These are phyloP conservation scores for Termitomyces sp. DNA, from an alignment of 768 basidiomycete genomes.

Conservation along the genomic window DNA sequence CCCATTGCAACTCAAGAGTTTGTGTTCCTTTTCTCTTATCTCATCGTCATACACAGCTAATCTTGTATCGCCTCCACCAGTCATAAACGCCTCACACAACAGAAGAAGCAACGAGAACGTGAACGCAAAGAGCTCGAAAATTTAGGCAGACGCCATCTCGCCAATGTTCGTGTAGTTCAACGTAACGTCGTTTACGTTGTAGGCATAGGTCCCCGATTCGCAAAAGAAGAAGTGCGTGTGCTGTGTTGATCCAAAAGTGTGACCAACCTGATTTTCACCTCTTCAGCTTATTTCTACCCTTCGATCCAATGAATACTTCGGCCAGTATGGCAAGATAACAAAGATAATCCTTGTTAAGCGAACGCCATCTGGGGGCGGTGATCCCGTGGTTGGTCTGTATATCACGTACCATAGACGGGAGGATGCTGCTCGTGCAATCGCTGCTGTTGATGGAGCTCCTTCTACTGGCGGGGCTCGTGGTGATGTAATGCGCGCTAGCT, in stretches of 20 bases:
- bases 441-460: slow-evolving; percentile 87
- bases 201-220: slow-evolving; percentile 90
- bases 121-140: slow-evolving; percentile 93
- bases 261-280: neutral
- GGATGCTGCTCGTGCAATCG: slow-evolving; percentile 91
- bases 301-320: slow-evolving; percentile 95
- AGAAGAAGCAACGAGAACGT: slow-evolving; percentile 93
- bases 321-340: slow-evolving; percentile 97
- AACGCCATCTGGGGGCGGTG: slow-evolving; percentile 67
- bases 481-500: slow-evolving; percentile 88
- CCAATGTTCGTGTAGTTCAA: slow-evolving; percentile 95
- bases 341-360: slow-evolving; percentile 94
- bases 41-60: slow-evolving; percentile 11
- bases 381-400: slow-evolving; percentile 87
- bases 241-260: slow-evolving; percentile 6
- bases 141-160: slow-evolving; percentile 79
- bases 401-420: slow-evolving; percentile 94
- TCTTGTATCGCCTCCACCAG: slow-evolving; percentile 36
- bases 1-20: slow-evolving; percentile 95
- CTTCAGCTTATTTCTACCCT: slow-evolving; percentile 51
- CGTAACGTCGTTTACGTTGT: slow-evolving; percentile 95
- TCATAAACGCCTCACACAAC: slow-evolving; percentile 91
- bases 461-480: slow-evolving; percentile 83
- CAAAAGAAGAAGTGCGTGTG: slow-evolving; percentile 87
- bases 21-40: slow-evolving; percentile 34